A percentile compares a stretch with the other conserved stretches of the same genome.
phyloP scores from a whole-genome alignment of 2,329 filamentous ascomycete genomes.

The Dryadomyces quercivorus region DNA sequence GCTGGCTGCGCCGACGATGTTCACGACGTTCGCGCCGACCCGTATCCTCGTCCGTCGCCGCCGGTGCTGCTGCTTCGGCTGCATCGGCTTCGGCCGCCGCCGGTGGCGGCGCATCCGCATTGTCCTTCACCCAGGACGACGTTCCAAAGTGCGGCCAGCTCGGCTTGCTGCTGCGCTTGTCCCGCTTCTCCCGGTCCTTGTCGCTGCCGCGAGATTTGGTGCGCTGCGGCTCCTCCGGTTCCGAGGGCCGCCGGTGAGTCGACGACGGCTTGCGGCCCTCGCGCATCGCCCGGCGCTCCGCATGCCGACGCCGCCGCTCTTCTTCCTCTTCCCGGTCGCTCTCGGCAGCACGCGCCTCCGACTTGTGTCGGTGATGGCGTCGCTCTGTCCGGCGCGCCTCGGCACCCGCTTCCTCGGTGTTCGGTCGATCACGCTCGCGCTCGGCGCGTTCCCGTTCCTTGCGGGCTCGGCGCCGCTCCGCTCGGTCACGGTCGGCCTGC shows the following conservation, averaged over 20 bases:
- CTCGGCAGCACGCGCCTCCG: slow-evolving; percentile 18
- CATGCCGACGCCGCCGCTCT: slow-evolving; percentile 40
- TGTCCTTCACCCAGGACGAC: slow-evolving; percentile 54
- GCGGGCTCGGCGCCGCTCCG: not conserved
- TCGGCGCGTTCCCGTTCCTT: slow-evolving; percentile 21
- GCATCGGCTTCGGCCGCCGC: not conserved
- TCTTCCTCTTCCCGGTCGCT: slow-evolving; percentile 34
- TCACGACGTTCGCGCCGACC: slow-evolving; percentile 39
- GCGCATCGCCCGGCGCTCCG: slow-evolving; percentile 35
- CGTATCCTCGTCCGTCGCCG: slow-evolving; percentile 29
- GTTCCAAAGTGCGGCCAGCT: slow-evolving; percentile 53
- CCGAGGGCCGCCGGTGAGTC: slow-evolving; percentile 25
- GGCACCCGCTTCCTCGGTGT: slow-evolving; percentile 29
- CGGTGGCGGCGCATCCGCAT: slow-evolving; percentile 46
- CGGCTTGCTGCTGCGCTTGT: slow-evolving; percentile 16
- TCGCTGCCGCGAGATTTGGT: slow-evolving; percentile 11
- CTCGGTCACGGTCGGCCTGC: slow-evolving; percentile 35
- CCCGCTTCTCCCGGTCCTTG: slow-evolving; percentile 21
- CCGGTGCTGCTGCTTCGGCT: not conserved
- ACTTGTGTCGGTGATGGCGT: slow-evolving; percentile 37
- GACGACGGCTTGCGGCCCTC: slow-evolving; percentile 26
- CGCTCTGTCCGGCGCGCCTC: slow-evolving; percentile 31
- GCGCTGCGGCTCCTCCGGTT: slow-evolving; percentile 31
- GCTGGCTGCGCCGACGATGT: slow-evolving; percentile 30
- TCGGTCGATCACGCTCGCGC: slow-evolving; percentile 32